phyloP scores from a whole-genome alignment of 2,329 filamentous ascomycete species.

The Rhytidhysteron rufulum region DNA sequence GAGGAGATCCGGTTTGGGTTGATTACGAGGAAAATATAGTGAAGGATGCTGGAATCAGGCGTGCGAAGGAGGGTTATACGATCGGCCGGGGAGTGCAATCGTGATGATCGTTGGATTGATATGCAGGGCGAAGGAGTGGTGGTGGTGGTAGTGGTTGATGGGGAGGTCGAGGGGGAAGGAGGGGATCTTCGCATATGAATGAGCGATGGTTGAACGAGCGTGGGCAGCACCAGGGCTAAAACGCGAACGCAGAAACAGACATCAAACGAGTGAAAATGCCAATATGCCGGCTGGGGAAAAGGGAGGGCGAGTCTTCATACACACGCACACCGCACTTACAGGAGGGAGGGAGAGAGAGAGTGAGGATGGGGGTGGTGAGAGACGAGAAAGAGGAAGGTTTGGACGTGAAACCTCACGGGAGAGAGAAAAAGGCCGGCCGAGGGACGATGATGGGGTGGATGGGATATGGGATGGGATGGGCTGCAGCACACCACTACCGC shows the following conservation, averaged over 20 bases:
- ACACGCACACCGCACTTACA: conserved; percentile 20
- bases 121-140: neutral
- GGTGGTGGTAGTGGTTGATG: conserved; percentile 3
- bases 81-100: neutral
- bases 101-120: neutral
- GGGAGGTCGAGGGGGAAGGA: conserved; percentile 1
- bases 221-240: conserved; percentile 17
- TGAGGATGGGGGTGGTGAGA: too few species aligned
- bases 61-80: neutral
- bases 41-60: neutral
- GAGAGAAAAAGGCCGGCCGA: too few species aligned
- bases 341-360: conserved; percentile 15
- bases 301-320: conserved; percentile 9
- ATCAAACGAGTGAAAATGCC: conserved; percentile 37
- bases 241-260: conserved; percentile 19
- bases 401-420: conserved; percentile 21
- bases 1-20: conserved; percentile 5
- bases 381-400: conserved; percentile 11
- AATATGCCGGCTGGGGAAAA: conserved; percentile 15
- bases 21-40: neutral
- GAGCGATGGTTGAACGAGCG: conserved; percentile 26
- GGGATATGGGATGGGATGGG: too few species aligned
- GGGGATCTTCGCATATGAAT: conserved; percentile 8
- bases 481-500: too few species aligned
- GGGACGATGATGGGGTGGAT: too few species aligned